A percentile compares a stretch with the other conserved stretches of the same genome.
These are phyloP conservation scores for Chrysoporthe cubensis DNA, from an alignment of 2,329 filamentous ascomycete species.

Conservation along the genomic window DNA sequence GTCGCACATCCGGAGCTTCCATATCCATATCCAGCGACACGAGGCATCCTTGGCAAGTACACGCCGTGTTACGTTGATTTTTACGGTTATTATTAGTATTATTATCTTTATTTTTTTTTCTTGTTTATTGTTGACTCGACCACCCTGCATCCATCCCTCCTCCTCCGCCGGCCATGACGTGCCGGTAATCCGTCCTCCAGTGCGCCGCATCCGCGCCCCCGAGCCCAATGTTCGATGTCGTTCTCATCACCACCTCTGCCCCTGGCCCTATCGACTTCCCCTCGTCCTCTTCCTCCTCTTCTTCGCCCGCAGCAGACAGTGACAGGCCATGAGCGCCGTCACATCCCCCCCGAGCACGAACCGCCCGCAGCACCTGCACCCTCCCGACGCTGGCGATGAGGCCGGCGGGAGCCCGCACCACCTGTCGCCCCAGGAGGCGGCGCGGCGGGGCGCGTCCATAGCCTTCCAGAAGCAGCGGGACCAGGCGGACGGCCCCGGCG, in stretches of 20 bases:
- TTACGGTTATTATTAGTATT: too few species aligned
- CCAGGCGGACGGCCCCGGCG: constrained; percentile 44
- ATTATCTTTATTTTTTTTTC: background rate
- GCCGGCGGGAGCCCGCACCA: constrained; percentile 7
- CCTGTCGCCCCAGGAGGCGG: constrained; percentile 39
- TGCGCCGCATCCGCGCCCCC: background rate
- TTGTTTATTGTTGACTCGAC: background rate
- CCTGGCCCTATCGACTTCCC: background rate
- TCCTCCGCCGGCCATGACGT: background rate
- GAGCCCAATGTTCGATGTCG: background rate
- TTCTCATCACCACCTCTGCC: background rate
- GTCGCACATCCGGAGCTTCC: too few species aligned
- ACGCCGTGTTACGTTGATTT: too few species aligned
- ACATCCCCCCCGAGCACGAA: constrained; percentile 1
- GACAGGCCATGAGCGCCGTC: constrained; percentile 21
- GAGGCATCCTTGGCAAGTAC: too few species aligned
- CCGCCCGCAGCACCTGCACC: constrained; percentile 12
- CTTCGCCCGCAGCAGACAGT: background rate
- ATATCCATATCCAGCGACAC: too few species aligned
- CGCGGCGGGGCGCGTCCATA: constrained; percentile 58
- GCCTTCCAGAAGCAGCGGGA: constrained; percentile 51
- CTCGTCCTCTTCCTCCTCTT: background rate
- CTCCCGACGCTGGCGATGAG: constrained; percentile 9
- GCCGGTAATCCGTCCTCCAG: background rate
- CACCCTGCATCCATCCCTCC: background rate